phyloP scores from a whole-genome alignment of 192 early-diverging fungal genomes.

The Coemansia umbellata region DNA sequence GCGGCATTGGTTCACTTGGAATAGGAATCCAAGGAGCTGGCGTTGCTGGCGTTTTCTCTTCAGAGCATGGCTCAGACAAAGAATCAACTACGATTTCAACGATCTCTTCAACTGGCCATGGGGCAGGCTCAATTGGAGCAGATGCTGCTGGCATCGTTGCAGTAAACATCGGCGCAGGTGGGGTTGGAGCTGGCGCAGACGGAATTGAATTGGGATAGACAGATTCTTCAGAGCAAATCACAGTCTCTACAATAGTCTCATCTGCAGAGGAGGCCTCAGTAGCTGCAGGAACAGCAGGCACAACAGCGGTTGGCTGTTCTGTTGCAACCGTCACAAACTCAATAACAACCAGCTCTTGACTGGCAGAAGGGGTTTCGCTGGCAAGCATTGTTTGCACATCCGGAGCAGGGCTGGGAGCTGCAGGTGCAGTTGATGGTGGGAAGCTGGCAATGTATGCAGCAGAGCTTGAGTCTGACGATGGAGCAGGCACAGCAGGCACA shows the following conservation, averaged over 20 bases:
- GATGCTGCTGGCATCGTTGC: neutral
- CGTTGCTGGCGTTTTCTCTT: neutral
- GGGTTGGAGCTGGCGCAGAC: neutral
- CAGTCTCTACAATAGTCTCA: neutral
- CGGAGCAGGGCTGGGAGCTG: neutral
- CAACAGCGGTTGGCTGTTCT: neutral
- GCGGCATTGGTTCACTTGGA: slow-evolving; percentile 2
- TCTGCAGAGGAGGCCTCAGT: too few relatives aligned
- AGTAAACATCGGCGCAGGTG: neutral
- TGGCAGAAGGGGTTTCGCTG: slow-evolving; percentile 1
- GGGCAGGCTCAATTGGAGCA: slow-evolving; percentile 10
- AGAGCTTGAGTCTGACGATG: slow-evolving; percentile 2
- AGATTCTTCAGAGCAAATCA: neutral
- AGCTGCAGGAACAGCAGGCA: neutral
- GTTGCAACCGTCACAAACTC: slow-evolving; percentile 13
- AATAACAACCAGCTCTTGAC: slow-evolving; percentile 13
- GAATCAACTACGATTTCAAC: neutral
- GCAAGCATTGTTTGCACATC: slow-evolving; percentile 1
- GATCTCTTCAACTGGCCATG: slow-evolving; percentile 7
- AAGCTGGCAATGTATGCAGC: slow-evolving; percentile 26
- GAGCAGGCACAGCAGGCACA: neutral
- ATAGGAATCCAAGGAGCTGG: slow-evolving; percentile 2
- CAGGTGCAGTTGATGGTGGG: slow-evolving; percentile 10
- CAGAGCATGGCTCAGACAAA: neutral
- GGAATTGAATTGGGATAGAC: neutral